These are phyloP conservation scores for Hanseniaspora occidentalis DNA, from an alignment of 805 yeast species.

Conservation along the genomic window DNA sequence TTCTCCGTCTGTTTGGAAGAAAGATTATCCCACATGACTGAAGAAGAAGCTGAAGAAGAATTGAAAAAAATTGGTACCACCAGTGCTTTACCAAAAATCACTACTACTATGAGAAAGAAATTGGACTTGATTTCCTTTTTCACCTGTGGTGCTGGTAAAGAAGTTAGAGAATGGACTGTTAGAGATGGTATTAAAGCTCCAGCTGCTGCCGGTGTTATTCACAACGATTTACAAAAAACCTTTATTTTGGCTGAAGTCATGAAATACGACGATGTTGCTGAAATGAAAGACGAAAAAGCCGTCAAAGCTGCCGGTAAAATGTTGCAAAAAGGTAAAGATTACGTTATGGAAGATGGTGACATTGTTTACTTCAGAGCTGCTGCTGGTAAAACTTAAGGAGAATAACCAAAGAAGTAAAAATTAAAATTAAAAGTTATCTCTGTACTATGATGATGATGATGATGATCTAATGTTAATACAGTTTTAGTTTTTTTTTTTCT, in stretches of 20 bases:
- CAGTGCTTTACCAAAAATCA: slow-evolving; percentile 78
- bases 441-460: slow-evolving; percentile 11
- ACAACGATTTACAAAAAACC: slow-evolving; percentile 88
- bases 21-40: slow-evolving; percentile 76
- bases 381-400: slow-evolving; percentile 63
- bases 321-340: slow-evolving; percentile 85
- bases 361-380: slow-evolving; percentile 87
- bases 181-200: slow-evolving; percentile 90
- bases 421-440: too few relatives aligned
- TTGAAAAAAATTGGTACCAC: slow-evolving; percentile 59
- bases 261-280: slow-evolving; percentile 69
- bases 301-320: slow-evolving; percentile 86
- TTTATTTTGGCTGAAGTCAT: slow-evolving; percentile 90
- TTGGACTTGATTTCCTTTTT: slow-evolving; percentile 84
- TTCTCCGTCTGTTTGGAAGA: slow-evolving; percentile 88
- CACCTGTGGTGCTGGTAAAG: slow-evolving; percentile 84
- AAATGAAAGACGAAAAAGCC: slow-evolving; percentile 65
- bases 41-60: slow-evolving; percentile 69
- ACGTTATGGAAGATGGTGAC: slow-evolving; percentile 92
- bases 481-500: not conserved
- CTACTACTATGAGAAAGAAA: slow-evolving; percentile 75
- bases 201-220: slow-evolving; percentile 98
- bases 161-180: slow-evolving; percentile 97
- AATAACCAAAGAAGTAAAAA: slow-evolving; percentile 6
- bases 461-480: not conserved